Percentiles rank a stretch among this genome's conserved stretches.
Evolutionary conservation across 2,329 filamentous ascomycete genomes (phyloP).

Genomic region (Fusarium sp.): DNA sequence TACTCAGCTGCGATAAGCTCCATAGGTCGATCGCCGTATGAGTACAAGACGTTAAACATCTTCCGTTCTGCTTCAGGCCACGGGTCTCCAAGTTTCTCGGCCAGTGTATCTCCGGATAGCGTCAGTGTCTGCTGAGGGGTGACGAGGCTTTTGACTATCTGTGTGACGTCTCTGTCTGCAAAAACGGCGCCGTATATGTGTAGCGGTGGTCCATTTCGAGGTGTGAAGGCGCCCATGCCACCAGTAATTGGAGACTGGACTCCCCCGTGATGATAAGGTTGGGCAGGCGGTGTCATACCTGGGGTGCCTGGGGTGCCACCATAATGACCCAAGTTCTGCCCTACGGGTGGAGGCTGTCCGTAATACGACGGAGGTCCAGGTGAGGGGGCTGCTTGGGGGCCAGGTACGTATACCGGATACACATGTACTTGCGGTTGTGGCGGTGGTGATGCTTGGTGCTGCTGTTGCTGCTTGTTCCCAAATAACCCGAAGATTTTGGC

Average conservation of each 20-base stretch:
- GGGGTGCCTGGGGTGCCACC: not conserved
- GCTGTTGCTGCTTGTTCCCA: conserved; percentile 12
- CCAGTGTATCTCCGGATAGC: conserved; percentile 4
- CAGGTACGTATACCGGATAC: conserved; percentile 20
- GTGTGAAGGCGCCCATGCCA: not conserved
- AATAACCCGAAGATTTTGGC: conserved; percentile 18
- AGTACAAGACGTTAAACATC: conserved; percentile 25
- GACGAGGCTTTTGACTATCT: conserved; percentile 3
- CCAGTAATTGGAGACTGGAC: not conserved
- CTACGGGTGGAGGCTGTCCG: conserved; percentile 6
- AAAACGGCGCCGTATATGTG: conserved; percentile 21
- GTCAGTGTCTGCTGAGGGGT: conserved; percentile 6
- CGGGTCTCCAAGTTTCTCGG: conserved; percentile 13
- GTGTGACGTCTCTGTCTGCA: conserved; percentile 20
- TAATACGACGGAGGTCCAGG: conserved; percentile 9
- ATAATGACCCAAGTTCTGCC: not conserved
- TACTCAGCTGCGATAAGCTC: conserved; percentile 21
- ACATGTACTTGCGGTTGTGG: conserved; percentile 19
- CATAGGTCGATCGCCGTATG: conserved; percentile 20
- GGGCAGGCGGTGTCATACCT: not conserved
- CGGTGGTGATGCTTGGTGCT: not conserved
- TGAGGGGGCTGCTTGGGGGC: conserved; percentile 6
- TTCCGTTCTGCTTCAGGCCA: conserved; percentile 20
- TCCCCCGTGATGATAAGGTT: not conserved
- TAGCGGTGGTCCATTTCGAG: conserved; percentile 4